These are phyloP conservation scores for Pyropia haitanensis DNA, from an alignment of 23 red algal genomes.

Conservation along the genomic window DNA sequence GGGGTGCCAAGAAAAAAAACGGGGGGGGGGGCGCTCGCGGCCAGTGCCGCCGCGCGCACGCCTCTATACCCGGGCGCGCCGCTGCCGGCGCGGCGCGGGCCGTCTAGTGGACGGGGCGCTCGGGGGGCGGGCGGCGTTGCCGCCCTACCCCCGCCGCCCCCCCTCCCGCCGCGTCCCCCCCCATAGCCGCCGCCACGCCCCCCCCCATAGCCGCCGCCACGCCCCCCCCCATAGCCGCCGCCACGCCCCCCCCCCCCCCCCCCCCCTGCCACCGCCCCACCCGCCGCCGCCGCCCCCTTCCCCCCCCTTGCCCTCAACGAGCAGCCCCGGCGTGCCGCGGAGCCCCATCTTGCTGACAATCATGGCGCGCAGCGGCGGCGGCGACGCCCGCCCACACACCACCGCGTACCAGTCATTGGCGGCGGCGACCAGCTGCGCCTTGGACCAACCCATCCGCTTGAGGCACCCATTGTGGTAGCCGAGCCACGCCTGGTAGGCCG, in stretches of 20 bases:
- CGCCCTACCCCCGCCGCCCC: too few species aligned
- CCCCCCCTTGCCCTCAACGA: background rate
- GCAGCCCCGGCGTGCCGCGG: constrained; percentile 1
- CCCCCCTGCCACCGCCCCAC: background rate
- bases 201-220: background rate
- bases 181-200: background rate
- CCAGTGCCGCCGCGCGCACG: too few species aligned
- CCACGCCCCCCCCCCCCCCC: background rate
- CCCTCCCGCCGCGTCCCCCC: background rate
- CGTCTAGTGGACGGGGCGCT: too few species aligned
- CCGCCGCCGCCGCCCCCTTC: background rate
- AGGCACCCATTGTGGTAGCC: constrained; percentile 3
- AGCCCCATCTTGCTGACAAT: constrained; percentile 7
- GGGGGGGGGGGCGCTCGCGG: too few species aligned
- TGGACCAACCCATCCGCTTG: background rate
- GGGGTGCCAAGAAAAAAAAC: too few species aligned
- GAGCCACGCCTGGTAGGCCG: constrained; percentile 6
- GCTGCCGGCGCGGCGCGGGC: too few species aligned
- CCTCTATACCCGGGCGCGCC: too few species aligned
- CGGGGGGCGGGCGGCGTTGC: too few species aligned
- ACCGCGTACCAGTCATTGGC: background rate
- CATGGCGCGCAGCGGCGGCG: background rate
- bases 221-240: background rate
- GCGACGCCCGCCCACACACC: background rate
- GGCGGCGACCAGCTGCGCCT: background rate